These are phyloP conservation scores for Lasiosphaeria ovina DNA, from an alignment of 495 filamentous ascomycete species.

Conservation along the genomic window DNA sequence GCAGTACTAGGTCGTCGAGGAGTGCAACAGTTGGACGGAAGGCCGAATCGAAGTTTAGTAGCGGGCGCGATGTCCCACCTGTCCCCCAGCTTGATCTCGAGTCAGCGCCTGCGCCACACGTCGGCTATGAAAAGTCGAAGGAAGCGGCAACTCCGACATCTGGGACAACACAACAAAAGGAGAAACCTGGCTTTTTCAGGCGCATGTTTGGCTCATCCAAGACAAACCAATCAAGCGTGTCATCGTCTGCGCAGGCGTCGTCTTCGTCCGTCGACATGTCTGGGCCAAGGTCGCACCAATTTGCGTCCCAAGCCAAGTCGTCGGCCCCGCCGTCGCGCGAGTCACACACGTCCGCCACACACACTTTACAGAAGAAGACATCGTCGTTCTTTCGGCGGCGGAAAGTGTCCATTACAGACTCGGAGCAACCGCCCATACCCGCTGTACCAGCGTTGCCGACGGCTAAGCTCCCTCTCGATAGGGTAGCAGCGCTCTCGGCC, in stretches of 20 bases:
- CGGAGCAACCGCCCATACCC: slow-evolving; percentile 43
- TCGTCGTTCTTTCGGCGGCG: slow-evolving; percentile 90
- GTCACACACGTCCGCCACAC: slow-evolving; percentile 38
- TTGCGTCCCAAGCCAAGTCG: slow-evolving; percentile 37
- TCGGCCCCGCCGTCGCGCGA: slow-evolving; percentile 50
- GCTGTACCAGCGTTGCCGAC: slow-evolving; percentile 28
- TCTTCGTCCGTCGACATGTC: slow-evolving; percentile 22
- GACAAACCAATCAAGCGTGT: slow-evolving; percentile 17
- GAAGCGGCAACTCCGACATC: slow-evolving; percentile 33
- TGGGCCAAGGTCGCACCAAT: slow-evolving; percentile 8
- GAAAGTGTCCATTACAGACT: slow-evolving; percentile 74
- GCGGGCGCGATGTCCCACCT: slow-evolving; percentile 28
- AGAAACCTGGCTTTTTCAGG: slow-evolving; percentile 86
- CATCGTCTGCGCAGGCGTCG: slow-evolving; percentile 16
- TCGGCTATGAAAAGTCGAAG: slow-evolving; percentile 59
- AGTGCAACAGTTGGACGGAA: slow-evolving; percentile 46
- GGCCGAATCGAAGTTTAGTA: slow-evolving; percentile 24
- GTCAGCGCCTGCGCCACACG: slow-evolving; percentile 52
- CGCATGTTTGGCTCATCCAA: slow-evolving; percentile 75
- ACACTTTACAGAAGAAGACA: slow-evolving; percentile 76
- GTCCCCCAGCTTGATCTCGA: slow-evolving; percentile 37
- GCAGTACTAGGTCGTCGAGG: slow-evolving; percentile 63
- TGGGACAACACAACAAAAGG: slow-evolving; percentile 49
- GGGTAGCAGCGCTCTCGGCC: slow-evolving; percentile 24
- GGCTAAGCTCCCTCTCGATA: slow-evolving; percentile 31